Percentiles rank a stretch among this genome's conserved stretches.
phyloP scores from a whole-genome alignment of 306 rosid species.

The Spatholobus suberectus region DNA sequence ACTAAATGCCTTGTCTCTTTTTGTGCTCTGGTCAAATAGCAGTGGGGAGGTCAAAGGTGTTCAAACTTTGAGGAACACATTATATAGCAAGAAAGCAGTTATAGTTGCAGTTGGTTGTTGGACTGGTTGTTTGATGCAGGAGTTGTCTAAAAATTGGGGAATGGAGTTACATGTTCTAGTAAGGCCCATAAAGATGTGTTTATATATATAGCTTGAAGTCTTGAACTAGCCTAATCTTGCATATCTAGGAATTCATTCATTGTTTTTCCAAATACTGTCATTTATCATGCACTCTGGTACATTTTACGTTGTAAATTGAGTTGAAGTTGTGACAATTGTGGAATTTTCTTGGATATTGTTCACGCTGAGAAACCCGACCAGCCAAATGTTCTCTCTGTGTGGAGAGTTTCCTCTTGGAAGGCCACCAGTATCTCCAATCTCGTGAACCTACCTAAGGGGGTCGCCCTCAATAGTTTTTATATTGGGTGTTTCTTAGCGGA shows the following conservation, averaged over 20 bases:
- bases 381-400: no score
- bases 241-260: slow-evolving; percentile 25
- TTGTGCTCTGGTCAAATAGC: slow-evolving; percentile 59
- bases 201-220: not conserved
- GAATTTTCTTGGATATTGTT: no score
- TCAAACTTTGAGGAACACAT: slow-evolving; percentile 60
- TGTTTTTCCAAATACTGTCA: slow-evolving; percentile 11
- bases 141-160: slow-evolving; percentile 62
- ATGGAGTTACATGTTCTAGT: slow-evolving; percentile 70
- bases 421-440: no score
- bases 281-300: not conserved
- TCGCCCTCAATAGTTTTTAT: no score
- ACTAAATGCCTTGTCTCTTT: slow-evolving; percentile 22
- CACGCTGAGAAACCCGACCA: no score
- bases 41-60: slow-evolving; percentile 59
- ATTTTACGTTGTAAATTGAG: no score
- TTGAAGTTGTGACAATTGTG: no score
- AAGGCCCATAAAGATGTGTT: slow-evolving; percentile 79
- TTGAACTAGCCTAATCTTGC: slow-evolving; percentile 23
- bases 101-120: slow-evolving; percentile 91
- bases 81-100: slow-evolving; percentile 71
- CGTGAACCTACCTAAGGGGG: no score
- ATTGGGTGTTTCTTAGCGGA: no score
- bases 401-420: no score
- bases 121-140: slow-evolving; percentile 85